phyloP scores from a whole-genome alignment of 1,284 basidiomycete genomes.

The Moesziomyces antarcticus region DNA sequence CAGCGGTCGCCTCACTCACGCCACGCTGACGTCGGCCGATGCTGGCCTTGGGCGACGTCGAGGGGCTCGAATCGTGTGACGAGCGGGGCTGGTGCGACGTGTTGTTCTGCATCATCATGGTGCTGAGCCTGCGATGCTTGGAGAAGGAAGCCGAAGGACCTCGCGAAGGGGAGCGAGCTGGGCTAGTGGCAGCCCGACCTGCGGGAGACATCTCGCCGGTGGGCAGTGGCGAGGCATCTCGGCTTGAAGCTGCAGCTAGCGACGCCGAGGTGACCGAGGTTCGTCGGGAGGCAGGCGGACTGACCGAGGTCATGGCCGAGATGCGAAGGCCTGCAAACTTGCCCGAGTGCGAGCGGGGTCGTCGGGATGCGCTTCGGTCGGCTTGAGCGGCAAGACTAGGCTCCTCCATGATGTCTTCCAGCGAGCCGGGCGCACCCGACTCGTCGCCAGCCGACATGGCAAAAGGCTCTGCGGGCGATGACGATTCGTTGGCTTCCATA shows the following conservation, averaged over 20 bases:
- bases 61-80: background rate
- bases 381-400: conserved; percentile 6
- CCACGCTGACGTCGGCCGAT: conserved; percentile 20
- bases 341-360: conserved; percentile 40
- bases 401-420: conserved; percentile 48
- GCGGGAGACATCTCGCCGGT: conserved; percentile 38
- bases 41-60: conserved; percentile 7
- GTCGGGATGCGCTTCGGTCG: background rate
- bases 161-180: conserved; percentile 6
- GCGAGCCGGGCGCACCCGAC: conserved; percentile 14
- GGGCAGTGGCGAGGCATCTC: conserved; percentile 28
- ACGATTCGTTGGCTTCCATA: background rate
- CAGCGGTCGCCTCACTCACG: conserved; percentile 19
- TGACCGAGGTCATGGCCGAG: conserved; percentile 24
- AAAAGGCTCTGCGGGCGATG: conserved; percentile 16
- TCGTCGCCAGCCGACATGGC: conserved; percentile 20
- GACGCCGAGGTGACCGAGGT: conserved; percentile 15
- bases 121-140: conserved; percentile 39
- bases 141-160: conserved; percentile 28
- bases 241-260: background rate
- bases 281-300: conserved; percentile 19
- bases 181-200: conserved; percentile 10
- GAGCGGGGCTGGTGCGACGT: background rate
- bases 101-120: conserved; percentile 32
- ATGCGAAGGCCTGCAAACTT: conserved; percentile 45